phyloP scores from a whole-genome alignment of 768 basidiomycete species.

The Leccinum subtestaceum region DNA sequence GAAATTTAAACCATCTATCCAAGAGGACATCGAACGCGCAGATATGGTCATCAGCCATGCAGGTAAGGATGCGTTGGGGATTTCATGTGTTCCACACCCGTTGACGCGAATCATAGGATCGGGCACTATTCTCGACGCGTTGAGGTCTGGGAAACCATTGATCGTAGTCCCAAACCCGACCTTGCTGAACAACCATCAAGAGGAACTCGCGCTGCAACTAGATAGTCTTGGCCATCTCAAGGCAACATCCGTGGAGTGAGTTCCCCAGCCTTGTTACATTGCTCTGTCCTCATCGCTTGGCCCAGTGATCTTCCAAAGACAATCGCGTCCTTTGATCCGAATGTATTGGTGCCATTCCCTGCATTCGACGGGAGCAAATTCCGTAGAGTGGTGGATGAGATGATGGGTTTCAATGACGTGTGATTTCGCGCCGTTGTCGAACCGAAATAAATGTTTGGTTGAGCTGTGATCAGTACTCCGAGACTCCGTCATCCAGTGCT shows the following conservation, averaged over 20 bases:
- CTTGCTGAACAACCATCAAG: conserved; percentile 90
- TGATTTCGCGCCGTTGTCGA: conserved; percentile 16
- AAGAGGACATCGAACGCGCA: conserved; percentile 58
- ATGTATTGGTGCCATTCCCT: conserved; percentile 56
- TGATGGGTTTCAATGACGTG: conserved; percentile 63
- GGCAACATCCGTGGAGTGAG: conserved; percentile 59
- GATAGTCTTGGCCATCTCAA: conserved; percentile 54
- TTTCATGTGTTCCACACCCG: neutral
- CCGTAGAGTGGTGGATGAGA: conserved; percentile 64
- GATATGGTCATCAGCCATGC: conserved; percentile 92
- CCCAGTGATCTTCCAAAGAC: conserved; percentile 51
- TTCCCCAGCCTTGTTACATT: neutral
- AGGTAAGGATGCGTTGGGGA: conserved; percentile 47
- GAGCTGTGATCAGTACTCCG: neutral
- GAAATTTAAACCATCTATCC: conserved; percentile 72
- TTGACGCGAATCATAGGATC: conserved; percentile 62
- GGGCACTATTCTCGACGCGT: conserved; percentile 88
- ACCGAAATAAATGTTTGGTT: neutral
- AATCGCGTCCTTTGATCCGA: conserved; percentile 48
- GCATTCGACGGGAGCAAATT: conserved; percentile 67
- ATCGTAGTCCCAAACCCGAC: conserved; percentile 89
- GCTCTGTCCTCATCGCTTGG: conserved; percentile 7
- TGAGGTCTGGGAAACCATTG: conserved; percentile 70
- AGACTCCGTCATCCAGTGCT: neutral
- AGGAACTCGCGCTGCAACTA: conserved; percentile 77